Percentiles rank a stretch among this genome's conserved stretches.
phyloP scores from a whole-genome alignment of 2,329 filamentous ascomycete species.

The Stagonosporopsis tanaceti region DNA sequence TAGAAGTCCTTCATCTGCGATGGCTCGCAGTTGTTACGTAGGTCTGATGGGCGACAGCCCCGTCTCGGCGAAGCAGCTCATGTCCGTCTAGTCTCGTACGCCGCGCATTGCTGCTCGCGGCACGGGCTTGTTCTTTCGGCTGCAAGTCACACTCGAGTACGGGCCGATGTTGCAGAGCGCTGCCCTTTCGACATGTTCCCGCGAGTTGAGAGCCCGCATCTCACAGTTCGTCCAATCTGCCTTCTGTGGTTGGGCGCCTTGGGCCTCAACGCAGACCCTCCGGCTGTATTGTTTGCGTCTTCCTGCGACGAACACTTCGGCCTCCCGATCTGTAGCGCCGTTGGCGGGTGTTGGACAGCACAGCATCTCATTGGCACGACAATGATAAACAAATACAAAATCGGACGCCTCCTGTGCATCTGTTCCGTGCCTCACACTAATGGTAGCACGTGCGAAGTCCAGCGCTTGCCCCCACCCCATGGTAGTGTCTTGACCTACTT shows the following conservation, averaged over 20 bases:
- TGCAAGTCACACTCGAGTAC: constrained; percentile 5
- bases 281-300: constrained; percentile 9
- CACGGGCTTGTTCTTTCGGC: constrained; percentile 1
- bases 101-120: background rate
- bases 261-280: constrained; percentile 9
- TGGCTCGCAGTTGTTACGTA: background rate
- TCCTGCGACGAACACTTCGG: background rate
- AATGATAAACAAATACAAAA: background rate
- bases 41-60: background rate
- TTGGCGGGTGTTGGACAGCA: background rate
- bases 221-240: constrained; percentile 1
- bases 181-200: constrained; percentile 3
- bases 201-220: background rate
- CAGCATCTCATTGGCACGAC: background rate
- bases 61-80: background rate
- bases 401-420: constrained; percentile 1
- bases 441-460: constrained; percentile 11
- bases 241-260: constrained; percentile 5
- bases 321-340: constrained; percentile 3
- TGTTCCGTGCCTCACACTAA: constrained; percentile 1
- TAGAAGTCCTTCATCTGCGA: background rate
- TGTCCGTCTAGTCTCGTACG: background rate
- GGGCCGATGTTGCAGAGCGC: constrained; percentile 8
- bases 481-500: background rate
- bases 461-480: background rate